Percentiles rank a stretch among this genome's conserved stretches.
Conservation (phyloP, 345 rosid species). For the Rhodamnia rubescens region DNA sequence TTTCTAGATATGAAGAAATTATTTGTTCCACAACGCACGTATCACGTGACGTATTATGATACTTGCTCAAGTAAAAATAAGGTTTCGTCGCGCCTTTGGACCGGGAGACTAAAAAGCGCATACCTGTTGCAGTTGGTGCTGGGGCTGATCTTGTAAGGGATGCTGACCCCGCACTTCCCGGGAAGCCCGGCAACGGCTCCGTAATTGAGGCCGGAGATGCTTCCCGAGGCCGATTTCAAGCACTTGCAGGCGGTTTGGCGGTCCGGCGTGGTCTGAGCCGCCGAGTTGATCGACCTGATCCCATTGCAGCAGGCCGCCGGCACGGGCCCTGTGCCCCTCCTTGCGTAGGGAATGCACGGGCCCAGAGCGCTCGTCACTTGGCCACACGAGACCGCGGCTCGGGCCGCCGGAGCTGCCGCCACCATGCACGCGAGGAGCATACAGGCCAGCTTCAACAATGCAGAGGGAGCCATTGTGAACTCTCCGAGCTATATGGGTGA, state of each 20-base stretch:
- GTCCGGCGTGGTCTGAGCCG: conserved; percentile 4
- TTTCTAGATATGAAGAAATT: too few relatives aligned
- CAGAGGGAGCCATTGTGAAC: neutral
- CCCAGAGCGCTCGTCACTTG: neutral
- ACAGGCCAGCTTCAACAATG: neutral
- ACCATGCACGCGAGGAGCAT: neutral
- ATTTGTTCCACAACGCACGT: too few relatives aligned
- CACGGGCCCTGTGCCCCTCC: neutral
- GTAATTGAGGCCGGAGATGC: neutral
- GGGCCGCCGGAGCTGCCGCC: neutral
- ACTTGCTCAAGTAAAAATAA: too few relatives aligned
- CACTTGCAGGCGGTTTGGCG: conserved; percentile 1
- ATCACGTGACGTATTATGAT: too few relatives aligned
- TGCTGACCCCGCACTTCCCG: neutral
- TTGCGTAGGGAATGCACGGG: neutral
- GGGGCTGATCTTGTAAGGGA: conserved; percentile 8
- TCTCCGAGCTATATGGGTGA: neutral
- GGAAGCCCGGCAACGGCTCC: neutral
- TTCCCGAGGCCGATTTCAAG: neutral
- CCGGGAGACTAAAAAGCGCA: neutral
- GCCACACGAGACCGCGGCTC: neutral
- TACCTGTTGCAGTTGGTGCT: conserved; percentile 5
- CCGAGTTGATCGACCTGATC: neutral
- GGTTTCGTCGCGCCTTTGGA: neutral
- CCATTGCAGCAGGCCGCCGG: conserved; percentile 1